Conservation (phyloP, 805 yeast genomes). For the Candida hungchunana region DNA sequence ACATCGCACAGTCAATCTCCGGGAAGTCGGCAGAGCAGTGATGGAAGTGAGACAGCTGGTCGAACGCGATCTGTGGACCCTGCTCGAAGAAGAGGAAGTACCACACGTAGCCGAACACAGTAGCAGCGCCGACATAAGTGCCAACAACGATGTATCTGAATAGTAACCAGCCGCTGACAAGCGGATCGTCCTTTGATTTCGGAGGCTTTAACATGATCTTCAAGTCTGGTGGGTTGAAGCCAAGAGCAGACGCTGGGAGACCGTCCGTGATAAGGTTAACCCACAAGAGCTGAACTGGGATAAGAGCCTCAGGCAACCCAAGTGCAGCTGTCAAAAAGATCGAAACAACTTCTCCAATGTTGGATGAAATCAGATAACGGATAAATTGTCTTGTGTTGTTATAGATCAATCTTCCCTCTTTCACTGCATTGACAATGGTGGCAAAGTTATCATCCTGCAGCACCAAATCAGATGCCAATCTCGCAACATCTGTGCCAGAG, state of each 20-base stretch:
- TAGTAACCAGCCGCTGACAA: conserved; percentile 35
- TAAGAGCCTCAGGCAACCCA: conserved; percentile 48
- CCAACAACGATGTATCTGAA: conserved; percentile 37
- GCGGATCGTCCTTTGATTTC: conserved; percentile 33
- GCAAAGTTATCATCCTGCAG: conserved; percentile 52
- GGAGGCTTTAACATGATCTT: conserved; percentile 37
- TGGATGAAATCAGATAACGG: conserved; percentile 44
- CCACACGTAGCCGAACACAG: conserved; percentile 40
- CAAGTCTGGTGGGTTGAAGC: conserved; percentile 40
- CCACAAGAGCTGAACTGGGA: conserved; percentile 57
- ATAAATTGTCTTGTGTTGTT: conserved; percentile 39
- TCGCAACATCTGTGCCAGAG: conserved; percentile 58
- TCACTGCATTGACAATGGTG: conserved; percentile 53
- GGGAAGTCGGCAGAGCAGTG: conserved; percentile 29
- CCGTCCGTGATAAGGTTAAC: conserved; percentile 55
- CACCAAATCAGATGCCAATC: conserved; percentile 54
- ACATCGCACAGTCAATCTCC: conserved; percentile 33
- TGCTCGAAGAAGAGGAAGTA: conserved; percentile 30
- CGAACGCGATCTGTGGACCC: conserved; percentile 35
- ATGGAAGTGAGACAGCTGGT: conserved; percentile 34
- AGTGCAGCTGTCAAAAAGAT: conserved; percentile 51
- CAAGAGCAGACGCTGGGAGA: conserved; percentile 57
- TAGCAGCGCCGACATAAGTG: conserved; percentile 36
- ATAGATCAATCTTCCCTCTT: conserved; percentile 48
- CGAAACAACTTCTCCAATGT: conserved; percentile 55